Conservation (phyloP, 164 flowering plant genomes). For the Vitis rotundifolia region DNA sequence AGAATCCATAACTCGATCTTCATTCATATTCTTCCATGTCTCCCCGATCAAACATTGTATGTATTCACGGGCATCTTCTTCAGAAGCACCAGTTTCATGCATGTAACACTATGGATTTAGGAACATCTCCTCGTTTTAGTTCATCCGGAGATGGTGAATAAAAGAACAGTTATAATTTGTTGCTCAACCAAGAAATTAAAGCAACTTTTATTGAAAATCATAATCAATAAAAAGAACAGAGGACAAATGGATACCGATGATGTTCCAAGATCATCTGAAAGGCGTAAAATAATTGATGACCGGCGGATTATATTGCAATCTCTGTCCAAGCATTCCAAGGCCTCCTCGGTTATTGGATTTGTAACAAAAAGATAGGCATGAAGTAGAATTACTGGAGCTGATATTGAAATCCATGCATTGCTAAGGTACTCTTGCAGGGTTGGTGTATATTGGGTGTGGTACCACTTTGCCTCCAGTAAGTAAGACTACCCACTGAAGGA, state of each 20-base stretch:
- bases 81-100: conserved; percentile 31
- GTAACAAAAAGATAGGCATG: not conserved
- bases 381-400: not conserved
- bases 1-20: conserved; percentile 3
- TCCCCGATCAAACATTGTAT: conserved; percentile 8
- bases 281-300: conserved; percentile 18
- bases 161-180: not conserved
- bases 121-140: conserved; percentile 30
- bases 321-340: conserved; percentile 5
- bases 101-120: conserved; percentile 38
- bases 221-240: no score
- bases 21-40: conserved; percentile 34
- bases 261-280: conserved; percentile 31
- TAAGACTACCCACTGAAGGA: conserved; percentile 24
- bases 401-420: conserved; percentile 18
- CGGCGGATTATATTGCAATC: conserved; percentile 7
- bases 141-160: conserved; percentile 21
- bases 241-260: conserved; percentile 20
- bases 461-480: conserved; percentile 28
- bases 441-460: conserved; percentile 9
- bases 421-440: conserved; percentile 25
- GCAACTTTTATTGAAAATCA: not conserved
- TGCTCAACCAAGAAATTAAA: not conserved
- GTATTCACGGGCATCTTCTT: conserved; percentile 30
- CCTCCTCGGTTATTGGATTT: conserved; percentile 6